Conservation (phyloP, 2,329 filamentous ascomycete species). For the Phaeomoniella chlamydospora region DNA sequence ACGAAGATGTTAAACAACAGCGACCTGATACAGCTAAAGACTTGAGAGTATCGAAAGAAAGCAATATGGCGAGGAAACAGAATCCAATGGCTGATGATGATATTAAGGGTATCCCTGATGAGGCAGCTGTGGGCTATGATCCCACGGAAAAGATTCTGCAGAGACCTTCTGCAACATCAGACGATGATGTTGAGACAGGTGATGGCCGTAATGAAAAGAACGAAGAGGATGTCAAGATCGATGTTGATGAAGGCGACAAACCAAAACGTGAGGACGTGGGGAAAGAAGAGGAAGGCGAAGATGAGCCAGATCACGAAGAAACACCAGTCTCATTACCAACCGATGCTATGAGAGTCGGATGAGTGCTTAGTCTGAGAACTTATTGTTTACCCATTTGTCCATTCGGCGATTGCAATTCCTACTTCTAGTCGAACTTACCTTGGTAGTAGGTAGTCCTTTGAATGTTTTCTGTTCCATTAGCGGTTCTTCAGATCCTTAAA, state of each 20-base stretch:
- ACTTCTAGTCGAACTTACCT: too few relatives aligned
- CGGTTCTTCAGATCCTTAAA: too few relatives aligned
- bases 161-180: background rate
- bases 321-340: background rate
- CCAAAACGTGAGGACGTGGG: slow-evolving; percentile 1
- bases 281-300: slow-evolving; percentile 1
- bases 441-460: too few relatives aligned
- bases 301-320: slow-evolving; percentile 4
- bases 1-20: slow-evolving; percentile 7
- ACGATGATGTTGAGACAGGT: background rate
- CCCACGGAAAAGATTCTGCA: slow-evolving; percentile 3
- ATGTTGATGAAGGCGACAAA: slow-evolving; percentile 1
- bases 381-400: background rate
- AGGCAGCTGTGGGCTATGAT: slow-evolving; percentile 22
- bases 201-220: slow-evolving; percentile 4
- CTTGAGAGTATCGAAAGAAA: slow-evolving; percentile 9
- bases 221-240: slow-evolving; percentile 1
- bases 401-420: background rate
- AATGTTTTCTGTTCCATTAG: too few relatives aligned
- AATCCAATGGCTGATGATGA: slow-evolving; percentile 12
- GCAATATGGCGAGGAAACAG: slow-evolving; percentile 4
- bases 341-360: background rate
- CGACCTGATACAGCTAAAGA: slow-evolving; percentile 2
- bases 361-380: background rate
- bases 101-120: slow-evolving; percentile 51